Percentiles rank a stretch among this genome's conserved stretches.
phyloP scores from a whole-genome alignment of 306 rosid species.

The Cucurbita pepo region DNA sequence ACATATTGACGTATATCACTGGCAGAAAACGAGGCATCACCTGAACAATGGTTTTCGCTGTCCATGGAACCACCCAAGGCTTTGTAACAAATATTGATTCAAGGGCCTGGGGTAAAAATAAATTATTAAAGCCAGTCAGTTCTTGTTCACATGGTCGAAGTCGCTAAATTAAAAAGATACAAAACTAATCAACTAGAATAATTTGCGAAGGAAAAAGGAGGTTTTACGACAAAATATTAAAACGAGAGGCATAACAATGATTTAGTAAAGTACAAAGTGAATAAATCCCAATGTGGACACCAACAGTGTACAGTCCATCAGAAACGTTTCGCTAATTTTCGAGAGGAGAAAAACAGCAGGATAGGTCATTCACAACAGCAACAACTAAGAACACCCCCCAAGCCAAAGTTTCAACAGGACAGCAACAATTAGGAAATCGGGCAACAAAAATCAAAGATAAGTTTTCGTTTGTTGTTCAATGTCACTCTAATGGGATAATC shows the following conservation, averaged over 20 bases:
- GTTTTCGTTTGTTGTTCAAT: neutral
- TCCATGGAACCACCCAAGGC: conserved; percentile 86
- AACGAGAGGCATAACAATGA: neutral
- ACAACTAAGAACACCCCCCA: neutral
- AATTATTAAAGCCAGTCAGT: neutral
- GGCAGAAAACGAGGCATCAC: conserved; percentile 16
- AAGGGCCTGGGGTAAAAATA: neutral
- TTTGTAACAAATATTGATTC: neutral
- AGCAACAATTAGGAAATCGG: too few species aligned
- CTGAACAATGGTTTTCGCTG: conserved; percentile 70
- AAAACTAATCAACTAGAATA: neutral
- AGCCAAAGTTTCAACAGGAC: too few species aligned
- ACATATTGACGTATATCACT: neutral
- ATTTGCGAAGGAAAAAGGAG: too few species aligned
- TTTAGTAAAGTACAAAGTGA: neutral
- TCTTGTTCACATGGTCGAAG: neutral
- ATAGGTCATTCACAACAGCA: neutral
- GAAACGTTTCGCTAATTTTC: neutral
- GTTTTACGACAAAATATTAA: neutral
- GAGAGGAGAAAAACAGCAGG: neutral
- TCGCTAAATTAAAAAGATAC: neutral
- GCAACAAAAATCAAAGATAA: neutral
- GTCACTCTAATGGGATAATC: neutral
- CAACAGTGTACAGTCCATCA: neutral
- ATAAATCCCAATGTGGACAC: neutral